phyloP scores from a whole-genome alignment of 192 early-diverging fungal species.

The Coemansia reversa region DNA sequence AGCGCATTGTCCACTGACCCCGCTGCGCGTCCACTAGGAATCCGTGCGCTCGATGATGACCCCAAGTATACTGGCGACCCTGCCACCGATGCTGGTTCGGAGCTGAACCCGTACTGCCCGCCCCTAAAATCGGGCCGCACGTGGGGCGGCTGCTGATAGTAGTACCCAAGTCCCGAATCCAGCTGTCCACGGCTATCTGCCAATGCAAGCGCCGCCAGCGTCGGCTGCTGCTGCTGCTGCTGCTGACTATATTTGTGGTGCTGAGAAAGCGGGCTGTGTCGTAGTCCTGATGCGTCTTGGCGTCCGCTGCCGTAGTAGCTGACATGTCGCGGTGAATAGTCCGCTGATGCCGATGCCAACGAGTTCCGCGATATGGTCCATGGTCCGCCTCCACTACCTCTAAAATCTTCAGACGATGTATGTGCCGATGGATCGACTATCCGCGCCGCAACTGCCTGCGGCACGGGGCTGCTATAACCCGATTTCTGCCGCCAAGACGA shows the following conservation, averaged over 20 bases:
- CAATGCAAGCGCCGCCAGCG: conserved; percentile 40
- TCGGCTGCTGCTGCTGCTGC: conserved; percentile 33
- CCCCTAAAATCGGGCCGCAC: conserved; percentile 25
- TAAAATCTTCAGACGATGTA: background rate
- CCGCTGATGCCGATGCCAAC: conserved; percentile 9
- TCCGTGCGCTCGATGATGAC: conserved; percentile 12
- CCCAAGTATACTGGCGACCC: conserved; percentile 31
- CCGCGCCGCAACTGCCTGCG: conserved; percentile 37
- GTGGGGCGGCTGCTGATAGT: conserved; percentile 28
- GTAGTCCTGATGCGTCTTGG: background rate
- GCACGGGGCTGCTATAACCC: conserved; percentile 5
- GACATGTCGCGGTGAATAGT: conserved; percentile 10
- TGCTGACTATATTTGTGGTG: conserved; percentile 7
- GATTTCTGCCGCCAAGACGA: conserved; percentile 6
- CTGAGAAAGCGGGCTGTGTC: conserved; percentile 10
- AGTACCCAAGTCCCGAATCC: conserved; percentile 37
- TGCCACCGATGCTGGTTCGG: conserved; percentile 38
- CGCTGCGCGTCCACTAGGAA: conserved; percentile 2
- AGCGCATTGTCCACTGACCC: conserved; percentile 26
- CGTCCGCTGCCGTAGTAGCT: conserved; percentile 4
- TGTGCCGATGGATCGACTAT: conserved; percentile 36
- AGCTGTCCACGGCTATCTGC: conserved; percentile 45
- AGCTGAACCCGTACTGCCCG: conserved; percentile 27
- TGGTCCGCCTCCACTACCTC: background rate
- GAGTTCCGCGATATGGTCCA: background rate